Evolutionary conservation across 139 green algal species (phyloP), one percentile per base, ranked within the genome.

Genomic region (Chlamydomonas schloesseri): DNA sequence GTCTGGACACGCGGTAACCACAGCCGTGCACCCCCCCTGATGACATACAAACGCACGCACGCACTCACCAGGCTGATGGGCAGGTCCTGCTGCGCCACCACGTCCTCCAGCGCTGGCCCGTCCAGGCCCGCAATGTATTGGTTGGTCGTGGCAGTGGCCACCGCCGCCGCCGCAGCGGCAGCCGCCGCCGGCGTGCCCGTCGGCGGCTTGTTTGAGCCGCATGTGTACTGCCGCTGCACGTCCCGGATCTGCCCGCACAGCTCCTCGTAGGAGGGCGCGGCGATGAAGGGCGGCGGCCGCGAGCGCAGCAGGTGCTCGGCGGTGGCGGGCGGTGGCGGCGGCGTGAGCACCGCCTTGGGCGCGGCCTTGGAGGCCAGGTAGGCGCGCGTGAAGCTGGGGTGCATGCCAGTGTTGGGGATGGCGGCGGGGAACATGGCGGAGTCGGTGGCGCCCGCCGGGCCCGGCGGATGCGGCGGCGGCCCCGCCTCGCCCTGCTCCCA

Each of bases 211-310:
- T 6, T 46, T 11, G 62, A 46, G 15, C 88, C 88, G 31, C 89
- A 92, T 11, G 89, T 92, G 89, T 92, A 90, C 76, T 92, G 89
- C 84, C 75, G 74, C 81, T 92, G 89, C 28, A 92, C 86, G 62
- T 92, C 89, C 6, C 81, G 80, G 82, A 92, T 92, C 74, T 92
- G 89, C 0, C 23, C n/a, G 36, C 84, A 90, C 34, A 90, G 71
- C 58, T 75, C 31, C 70, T 90, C 81, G 73, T 90, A 92, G 24
- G 60, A 83, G 2, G 80, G 80, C 31, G 80, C 80, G 1, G 67
- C 80, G 80, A 86, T 86, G 67, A 86, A 86, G 28, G 80, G 67
- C 50, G 73, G 82, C 42, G 88, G 82, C 18, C 88, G 75, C 1
- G 64, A 85, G 68, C 73, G 79, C 23, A 92, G n/a, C 34, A 92